Conservation (phyloP, 805 yeast genomes). For the Komagataella kurtzmanii region DNA sequence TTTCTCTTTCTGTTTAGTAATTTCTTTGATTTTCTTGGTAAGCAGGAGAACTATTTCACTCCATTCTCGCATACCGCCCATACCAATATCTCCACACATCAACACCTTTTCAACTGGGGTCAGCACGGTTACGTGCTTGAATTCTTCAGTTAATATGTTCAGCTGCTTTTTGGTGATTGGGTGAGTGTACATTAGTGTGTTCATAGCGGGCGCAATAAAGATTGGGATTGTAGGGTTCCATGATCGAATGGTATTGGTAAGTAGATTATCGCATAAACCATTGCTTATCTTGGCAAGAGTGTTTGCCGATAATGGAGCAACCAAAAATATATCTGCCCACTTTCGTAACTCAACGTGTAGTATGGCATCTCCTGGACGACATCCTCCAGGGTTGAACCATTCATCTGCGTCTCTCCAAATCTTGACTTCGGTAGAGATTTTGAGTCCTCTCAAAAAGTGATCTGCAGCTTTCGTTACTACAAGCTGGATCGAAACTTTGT, state of each 20-base stretch:
- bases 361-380: constrained; percentile 88
- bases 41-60: constrained; percentile 83
- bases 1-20: constrained; percentile 33
- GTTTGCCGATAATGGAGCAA: constrained; percentile 93
- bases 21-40: constrained; percentile 57
- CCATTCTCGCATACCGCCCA: constrained; percentile 99
- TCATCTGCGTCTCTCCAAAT: constrained; percentile 93
- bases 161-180: constrained; percentile 80
- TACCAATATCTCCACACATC: constrained; percentile 95
- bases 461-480: constrained; percentile 80
- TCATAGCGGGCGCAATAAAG: constrained; percentile 91
- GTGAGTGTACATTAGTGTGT: constrained; percentile 80
- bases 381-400: constrained; percentile 42
- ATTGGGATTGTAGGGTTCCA: constrained; percentile 93
- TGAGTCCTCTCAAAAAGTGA: constrained; percentile 50
- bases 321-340: constrained; percentile 90
- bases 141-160: constrained; percentile 65
- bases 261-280: constrained; percentile 84
- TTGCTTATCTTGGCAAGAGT: constrained; percentile 79
- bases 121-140: constrained; percentile 91
- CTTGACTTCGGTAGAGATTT: constrained; percentile 53
- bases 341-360: constrained; percentile 87
- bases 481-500: constrained; percentile 68
- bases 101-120: constrained; percentile 91
- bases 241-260: constrained; percentile 84